phyloP scores from a whole-genome alignment of 768 basidiomycete species.

The Leccinum subgranulosum region DNA sequence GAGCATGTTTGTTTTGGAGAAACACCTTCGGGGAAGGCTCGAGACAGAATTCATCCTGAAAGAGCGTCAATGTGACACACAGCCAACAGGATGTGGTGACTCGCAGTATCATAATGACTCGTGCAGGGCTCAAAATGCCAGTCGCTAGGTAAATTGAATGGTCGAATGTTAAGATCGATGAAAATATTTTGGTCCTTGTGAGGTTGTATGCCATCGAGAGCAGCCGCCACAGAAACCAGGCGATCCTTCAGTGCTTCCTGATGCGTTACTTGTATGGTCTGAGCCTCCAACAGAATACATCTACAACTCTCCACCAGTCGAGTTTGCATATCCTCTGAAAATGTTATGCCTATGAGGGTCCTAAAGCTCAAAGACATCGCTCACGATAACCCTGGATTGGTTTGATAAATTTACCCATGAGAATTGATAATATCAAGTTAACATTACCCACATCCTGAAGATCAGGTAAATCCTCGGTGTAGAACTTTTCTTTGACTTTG shows the following conservation, averaged over 20 bases:
- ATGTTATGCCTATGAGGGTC: not conserved
- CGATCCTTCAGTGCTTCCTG: conserved; percentile 55
- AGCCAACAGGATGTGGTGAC: conserved; percentile 17
- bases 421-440: conserved; percentile 9
- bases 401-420: conserved; percentile 6
- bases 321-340: conserved; percentile 68
- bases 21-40: conserved; percentile 73
- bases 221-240: conserved; percentile 42
- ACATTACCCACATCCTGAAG: conserved; percentile 63
- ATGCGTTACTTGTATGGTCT: conserved; percentile 56
- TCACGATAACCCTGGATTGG: conserved; percentile 68
- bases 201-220: conserved; percentile 52
- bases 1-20: conserved; percentile 73
- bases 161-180: conserved; percentile 65
- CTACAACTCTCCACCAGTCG: conserved; percentile 56
- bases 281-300: conserved; percentile 54
- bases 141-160: conserved; percentile 61
- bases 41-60: conserved; percentile 47
- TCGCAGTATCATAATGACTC: conserved; percentile 72
- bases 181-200: conserved; percentile 66
- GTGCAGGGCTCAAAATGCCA: conserved; percentile 76
- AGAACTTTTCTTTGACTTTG: conserved; percentile 65
- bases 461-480: conserved; percentile 60
- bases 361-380: not conserved
- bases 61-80: conserved; percentile 1